Evolutionary conservation across 1,284 basidiomycete genomes (phyloP).

Genomic region (Boletus chippewaensis): DNA sequence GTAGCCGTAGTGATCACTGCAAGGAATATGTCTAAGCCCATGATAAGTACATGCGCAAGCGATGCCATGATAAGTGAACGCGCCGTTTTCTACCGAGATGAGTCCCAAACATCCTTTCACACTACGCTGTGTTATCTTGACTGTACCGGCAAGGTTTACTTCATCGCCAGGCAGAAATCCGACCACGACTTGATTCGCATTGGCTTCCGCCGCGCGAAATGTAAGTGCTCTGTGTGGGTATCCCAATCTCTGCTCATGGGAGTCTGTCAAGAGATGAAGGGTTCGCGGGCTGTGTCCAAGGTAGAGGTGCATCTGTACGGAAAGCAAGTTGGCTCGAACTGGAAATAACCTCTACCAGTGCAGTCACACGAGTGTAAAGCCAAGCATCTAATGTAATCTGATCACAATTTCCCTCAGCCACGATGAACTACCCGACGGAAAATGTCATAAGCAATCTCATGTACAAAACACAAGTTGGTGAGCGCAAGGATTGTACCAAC

Average conservation of each 20-base stretch:
- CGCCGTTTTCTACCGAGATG: constrained; percentile 63
- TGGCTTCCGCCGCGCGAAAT: constrained; percentile 58
- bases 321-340: neutral
- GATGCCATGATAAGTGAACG: constrained; percentile 21
- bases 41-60: constrained; percentile 5
- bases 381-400: neutral
- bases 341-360: too few relatives aligned
- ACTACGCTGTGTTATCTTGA: constrained; percentile 56
- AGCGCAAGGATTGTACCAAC: neutral
- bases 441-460: neutral
- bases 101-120: constrained; percentile 81
- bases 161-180: constrained; percentile 74
- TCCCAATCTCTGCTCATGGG: constrained; percentile 56
- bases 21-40: constrained; percentile 65
- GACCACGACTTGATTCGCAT: constrained; percentile 63
- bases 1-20: constrained; percentile 68
- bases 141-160: constrained; percentile 58
- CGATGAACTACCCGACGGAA: neutral
- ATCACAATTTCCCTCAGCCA: neutral
- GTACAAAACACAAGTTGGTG: constrained; percentile 4
- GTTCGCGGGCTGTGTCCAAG: constrained; percentile 58
- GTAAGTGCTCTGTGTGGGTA: constrained; percentile 57
- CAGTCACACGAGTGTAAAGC: constrained; percentile 3
- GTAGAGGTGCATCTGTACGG: constrained; percentile 58
- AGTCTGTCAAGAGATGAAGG: constrained; percentile 64